Percentiles rank a stretch among this genome's conserved stretches.
These are phyloP conservation scores for Anaeromyces robustus DNA, from an alignment of 192 early-diverging fungal genomes.

Conservation along the genomic window DNA sequence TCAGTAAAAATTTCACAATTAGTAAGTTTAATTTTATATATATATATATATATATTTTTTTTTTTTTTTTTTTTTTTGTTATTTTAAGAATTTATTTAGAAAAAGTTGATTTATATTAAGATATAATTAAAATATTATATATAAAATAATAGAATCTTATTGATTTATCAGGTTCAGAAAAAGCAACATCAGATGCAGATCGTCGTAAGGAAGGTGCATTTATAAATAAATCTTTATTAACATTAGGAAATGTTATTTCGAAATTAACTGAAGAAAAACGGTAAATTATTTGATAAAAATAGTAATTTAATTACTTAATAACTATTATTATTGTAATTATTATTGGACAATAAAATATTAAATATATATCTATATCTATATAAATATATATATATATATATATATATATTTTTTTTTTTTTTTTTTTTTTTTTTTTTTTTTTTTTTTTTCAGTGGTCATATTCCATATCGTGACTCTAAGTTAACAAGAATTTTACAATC, in stretches of 20 bases:
- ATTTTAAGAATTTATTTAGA: background rate
- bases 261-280: conserved; percentile 58
- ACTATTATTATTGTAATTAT: background rate
- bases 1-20: background rate
- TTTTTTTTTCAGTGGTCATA: conserved; percentile 35
- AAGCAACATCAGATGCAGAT: conserved; percentile 65
- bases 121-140: conserved; percentile 14
- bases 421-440: no score
- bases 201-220: conserved; percentile 91
- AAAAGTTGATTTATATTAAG: conserved; percentile 7
- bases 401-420: no score
- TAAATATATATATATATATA: no score
- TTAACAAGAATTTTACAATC: conserved; percentile 85
- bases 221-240: conserved; percentile 82
- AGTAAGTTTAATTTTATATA: background rate
- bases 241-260: conserved; percentile 84
- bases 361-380: background rate
- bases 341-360: background rate
- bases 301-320: background rate
- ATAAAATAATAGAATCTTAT: conserved; percentile 59
- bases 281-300: background rate
- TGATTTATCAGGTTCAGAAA: conserved; percentile 93
- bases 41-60: no score
- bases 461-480: conserved; percentile 95
- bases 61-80: no score